A percentile compares a stretch with the other conserved stretches of the same genome.
These are phyloP conservation scores for Candida methanosorbosa DNA, from an alignment of 805 yeast genomes.

Conservation along the genomic window DNA sequence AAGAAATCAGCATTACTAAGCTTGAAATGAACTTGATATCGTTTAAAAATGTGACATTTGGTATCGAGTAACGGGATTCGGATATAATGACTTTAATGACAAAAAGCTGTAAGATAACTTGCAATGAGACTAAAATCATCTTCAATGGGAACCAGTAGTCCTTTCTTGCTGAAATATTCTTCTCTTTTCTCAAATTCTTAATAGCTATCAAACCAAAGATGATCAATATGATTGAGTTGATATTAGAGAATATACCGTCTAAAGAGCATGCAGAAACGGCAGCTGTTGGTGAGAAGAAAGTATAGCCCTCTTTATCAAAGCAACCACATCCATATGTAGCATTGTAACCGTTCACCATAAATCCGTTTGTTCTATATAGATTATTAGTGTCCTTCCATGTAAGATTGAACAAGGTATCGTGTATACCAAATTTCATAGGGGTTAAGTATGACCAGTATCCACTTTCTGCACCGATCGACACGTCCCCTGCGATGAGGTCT, in stretches of 20 bases:
- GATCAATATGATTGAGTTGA: constrained; percentile 27
- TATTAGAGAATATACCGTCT: constrained; percentile 32
- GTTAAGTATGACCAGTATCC: constrained; percentile 2
- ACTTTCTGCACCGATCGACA: constrained; percentile 2
- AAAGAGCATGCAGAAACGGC: constrained; percentile 47
- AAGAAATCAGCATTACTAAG: constrained; percentile 29
- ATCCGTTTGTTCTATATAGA: background rate
- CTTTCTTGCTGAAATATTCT: constrained; percentile 23
- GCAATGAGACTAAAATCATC: constrained; percentile 28
- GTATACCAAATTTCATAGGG: constrained; percentile 2
- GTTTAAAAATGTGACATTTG: constrained; percentile 17
- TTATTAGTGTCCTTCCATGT: background rate
- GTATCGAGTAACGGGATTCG: constrained; percentile 5
- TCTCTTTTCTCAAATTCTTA: constrained; percentile 21
- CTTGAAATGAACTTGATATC: constrained; percentile 19
- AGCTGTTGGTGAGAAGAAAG: constrained; percentile 27
- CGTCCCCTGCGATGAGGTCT: constrained; percentile 5
- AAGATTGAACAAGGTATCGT: constrained; percentile 2
- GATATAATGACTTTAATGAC: constrained; percentile 9
- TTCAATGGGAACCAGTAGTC: constrained; percentile 34
- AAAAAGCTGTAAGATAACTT: constrained; percentile 27
- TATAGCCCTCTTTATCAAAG: constrained; percentile 34
- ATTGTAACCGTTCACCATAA: background rate
- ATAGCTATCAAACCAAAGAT: constrained; percentile 30
- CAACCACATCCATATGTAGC: constrained; percentile 19